Base-by-base conservation (phyloP, 139 green algal genomes). In the Pleodorina starrii region DNA sequence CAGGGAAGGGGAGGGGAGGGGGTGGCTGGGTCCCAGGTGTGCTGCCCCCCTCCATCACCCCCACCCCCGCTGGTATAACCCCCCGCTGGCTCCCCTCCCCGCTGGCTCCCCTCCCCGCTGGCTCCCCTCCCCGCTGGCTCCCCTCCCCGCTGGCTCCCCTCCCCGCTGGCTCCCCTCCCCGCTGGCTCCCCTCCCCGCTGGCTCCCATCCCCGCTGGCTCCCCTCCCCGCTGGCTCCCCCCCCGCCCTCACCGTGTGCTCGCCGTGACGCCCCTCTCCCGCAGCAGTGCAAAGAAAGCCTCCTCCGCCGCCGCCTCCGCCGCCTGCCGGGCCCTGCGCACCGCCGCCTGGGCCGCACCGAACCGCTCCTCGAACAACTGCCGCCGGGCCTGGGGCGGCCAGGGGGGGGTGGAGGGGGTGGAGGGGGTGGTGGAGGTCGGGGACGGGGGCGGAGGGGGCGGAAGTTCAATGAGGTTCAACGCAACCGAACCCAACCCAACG, bases 361-460 rank as follows among this genome's bases (percentile, higher is more conserved):
- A 94, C 9, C 91, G 84, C 79, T 85, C 90, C 35, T 88, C 50
- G 32, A 95, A 92, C 60, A 95, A 54, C 71, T 79, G 27, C 16
- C 59, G 40, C 63, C 76, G 63, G 11, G 43, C 84, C 63, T 90
- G 81, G 29, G 63, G 10, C n/a, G 63, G n/a, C 10, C 2, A 73
- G 35, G n/a, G 29, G n/a, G n/a, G n/a, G n/a, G n/a, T n/a, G n/a
- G n/a, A n/a, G n/a, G n/a, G n/a, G n/a, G n/a, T n/a, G n/a, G n/a
- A n/a, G n/a, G n/a, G n/a, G n/a, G n/a, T n/a, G n/a, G n/a, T n/a
- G n/a, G n/a, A n/a, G n/a, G n/a, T n/a, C n/a, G n/a, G n/a, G n/a
- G n/a, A n/a, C n/a, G n/a, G n/a, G n/a, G n/a, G n/a, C n/a, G n/a
- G n/a, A n/a, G n/a, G n/a, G n/a, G n/a, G n/a, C n/a, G n/a, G n/a